These are phyloP conservation scores for Boletus tylopilopsis DNA, from an alignment of 768 basidiomycete genomes.

Conservation along the genomic window DNA sequence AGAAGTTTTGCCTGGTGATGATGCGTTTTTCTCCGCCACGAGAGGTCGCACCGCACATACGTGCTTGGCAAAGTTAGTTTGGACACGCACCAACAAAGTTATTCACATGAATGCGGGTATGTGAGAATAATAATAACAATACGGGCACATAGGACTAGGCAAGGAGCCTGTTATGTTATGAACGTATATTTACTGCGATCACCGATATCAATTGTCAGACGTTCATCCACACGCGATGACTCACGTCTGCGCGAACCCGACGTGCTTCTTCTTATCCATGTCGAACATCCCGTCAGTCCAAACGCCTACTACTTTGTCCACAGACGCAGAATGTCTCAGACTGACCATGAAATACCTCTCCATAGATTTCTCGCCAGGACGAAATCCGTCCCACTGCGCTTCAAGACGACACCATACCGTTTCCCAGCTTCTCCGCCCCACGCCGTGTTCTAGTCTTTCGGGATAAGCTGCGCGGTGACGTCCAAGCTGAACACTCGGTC, in stretches of 20 bases:
- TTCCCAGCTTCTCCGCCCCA: slow-evolving; percentile 11
- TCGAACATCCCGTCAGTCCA: background rate
- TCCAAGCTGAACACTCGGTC: slow-evolving; percentile 10
- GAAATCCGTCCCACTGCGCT: background rate
- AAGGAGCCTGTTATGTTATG: too few relatives aligned
- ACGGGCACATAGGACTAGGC: too few relatives aligned
- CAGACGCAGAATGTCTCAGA: background rate
- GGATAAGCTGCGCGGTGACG: slow-evolving; percentile 17
- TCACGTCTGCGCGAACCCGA: background rate
- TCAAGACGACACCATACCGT: slow-evolving; percentile 10
- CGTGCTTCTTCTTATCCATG: background rate
- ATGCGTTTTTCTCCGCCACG: too few relatives aligned
- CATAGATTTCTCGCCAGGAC: background rate
- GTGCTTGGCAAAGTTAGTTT: too few relatives aligned
- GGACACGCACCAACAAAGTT: too few relatives aligned
- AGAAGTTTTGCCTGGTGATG: too few relatives aligned
- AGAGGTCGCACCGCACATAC: too few relatives aligned
- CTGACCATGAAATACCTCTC: background rate
- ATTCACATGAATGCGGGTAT: too few relatives aligned
- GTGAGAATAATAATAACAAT: too few relatives aligned
- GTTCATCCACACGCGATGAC: background rate
- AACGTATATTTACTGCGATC: too few relatives aligned
- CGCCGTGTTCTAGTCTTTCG: slow-evolving; percentile 10
- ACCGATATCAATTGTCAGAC: too few relatives aligned
- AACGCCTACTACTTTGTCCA: background rate